Conservation (phyloP, 371 early-diverging fungal genomes). For the Mycotypha africana region DNA sequence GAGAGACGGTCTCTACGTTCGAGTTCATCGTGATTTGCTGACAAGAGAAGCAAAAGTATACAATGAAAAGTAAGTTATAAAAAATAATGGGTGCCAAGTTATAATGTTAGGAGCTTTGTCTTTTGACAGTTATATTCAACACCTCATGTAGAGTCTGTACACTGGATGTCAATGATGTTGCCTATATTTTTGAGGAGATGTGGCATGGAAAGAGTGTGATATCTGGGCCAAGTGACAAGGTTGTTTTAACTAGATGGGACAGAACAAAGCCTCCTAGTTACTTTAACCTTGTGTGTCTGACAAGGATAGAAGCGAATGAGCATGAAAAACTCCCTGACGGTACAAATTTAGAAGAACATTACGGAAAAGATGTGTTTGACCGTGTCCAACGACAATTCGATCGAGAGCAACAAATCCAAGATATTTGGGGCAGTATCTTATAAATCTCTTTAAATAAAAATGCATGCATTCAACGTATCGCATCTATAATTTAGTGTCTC, state of each 20-base stretch:
- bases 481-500: too few species aligned
- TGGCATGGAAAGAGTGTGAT: constrained; percentile 81
- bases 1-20: constrained; percentile 66
- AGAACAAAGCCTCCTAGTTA: constrained; percentile 54
- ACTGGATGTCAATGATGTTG: constrained; percentile 69
- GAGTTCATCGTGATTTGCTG: constrained; percentile 70
- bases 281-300: constrained; percentile 80
- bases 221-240: constrained; percentile 69
- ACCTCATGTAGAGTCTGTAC: constrained; percentile 39
- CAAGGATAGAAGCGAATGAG: constrained; percentile 64
- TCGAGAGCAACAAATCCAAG: constrained; percentile 4
- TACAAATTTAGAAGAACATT: constrained; percentile 30
- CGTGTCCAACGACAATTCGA: constrained; percentile 6
- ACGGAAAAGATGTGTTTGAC: constrained; percentile 23
- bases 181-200: constrained; percentile 84
- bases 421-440: constrained; percentile 15
- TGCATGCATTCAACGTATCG: too few species aligned
- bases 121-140: too few species aligned
- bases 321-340: constrained; percentile 46
- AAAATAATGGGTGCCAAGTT: background rate
- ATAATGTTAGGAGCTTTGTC: too few species aligned
- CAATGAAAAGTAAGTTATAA: constrained; percentile 35
- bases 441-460: constrained; percentile 6
- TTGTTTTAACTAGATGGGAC: constrained; percentile 79
- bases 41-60: constrained; percentile 55